Evolutionary conservation across 2,329 filamentous ascomycete species (phyloP), one percentile per base, ranked within the genome.

Genomic region (Pleoardoris graminearum): DNA sequence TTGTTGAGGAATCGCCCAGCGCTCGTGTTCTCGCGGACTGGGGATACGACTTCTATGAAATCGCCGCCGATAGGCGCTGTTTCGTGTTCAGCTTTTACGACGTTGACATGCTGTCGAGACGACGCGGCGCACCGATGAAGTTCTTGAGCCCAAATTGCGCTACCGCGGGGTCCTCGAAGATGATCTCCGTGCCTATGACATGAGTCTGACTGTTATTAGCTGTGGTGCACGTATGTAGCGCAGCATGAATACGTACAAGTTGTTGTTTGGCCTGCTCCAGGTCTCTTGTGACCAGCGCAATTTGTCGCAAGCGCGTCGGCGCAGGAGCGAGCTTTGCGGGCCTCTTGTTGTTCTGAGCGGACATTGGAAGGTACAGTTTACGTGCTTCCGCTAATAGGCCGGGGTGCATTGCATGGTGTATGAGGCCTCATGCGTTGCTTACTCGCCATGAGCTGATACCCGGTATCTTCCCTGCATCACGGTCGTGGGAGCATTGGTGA

Each of bases 41-140:
- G 76, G 1, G 76, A 70, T 35, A 76, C 73, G 25, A 76, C 69
- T 62, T 79, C 75, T 38, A 79, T 72, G 17, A 77, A 60, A 33
- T 78, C 76, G 35, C 76, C 76, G 3, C 76, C 75, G 3, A 78
- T 61, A 3, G 76, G 65, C 38, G 77, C 74, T 76, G 46, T 36
- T 0, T 7, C 19, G 8, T 47, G 36, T 45, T 32, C 36, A 37
- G 5, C 32, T 3, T 1, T 11, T 6, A 8, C 14, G 16, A 2
- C 7, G n/a, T n/a, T n/a, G n/a, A n/a, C n/a, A n/a, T n/a, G n/a
- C n/a, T 23, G 21, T 21, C 14, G 37, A n/a, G 4, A n/a, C 14
- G 3, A 10, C 10, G 12, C n/a, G 19, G 8, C 56, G 6, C 55
- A 75, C 74, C 55, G 21, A 77, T 55, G 51, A 76, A 66, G 56